Evolutionary conservation across 257 asterid genomes (phyloP).

Genomic region (Solanum etuberosum): DNA sequence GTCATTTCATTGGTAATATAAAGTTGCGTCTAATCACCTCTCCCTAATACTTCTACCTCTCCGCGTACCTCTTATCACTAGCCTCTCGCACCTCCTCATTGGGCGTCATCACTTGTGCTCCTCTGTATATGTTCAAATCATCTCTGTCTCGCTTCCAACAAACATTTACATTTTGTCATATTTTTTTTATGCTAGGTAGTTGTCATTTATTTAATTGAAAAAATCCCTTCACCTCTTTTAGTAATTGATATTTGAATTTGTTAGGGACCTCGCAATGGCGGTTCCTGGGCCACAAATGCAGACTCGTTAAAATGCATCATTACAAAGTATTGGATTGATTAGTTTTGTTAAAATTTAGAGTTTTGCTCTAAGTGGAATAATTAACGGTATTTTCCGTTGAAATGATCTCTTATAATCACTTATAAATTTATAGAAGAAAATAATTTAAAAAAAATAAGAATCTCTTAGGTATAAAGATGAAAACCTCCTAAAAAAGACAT

Average conservation of each 20-base stretch:
- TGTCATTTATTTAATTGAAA: not conserved
- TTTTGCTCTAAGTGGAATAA: no score
- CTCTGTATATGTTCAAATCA: rapidly evolving
- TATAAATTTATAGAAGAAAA: no score
- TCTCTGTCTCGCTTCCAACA: not conserved
- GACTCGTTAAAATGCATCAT: not conserved
- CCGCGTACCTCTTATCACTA: not conserved
- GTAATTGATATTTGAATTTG: no score
- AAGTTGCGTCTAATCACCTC: not conserved
- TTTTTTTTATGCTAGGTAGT: not conserved
- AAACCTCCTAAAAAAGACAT: not conserved
- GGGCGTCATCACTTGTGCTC: not conserved
- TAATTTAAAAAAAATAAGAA: no score
- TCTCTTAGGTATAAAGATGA: not conserved
- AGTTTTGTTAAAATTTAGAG: no score
- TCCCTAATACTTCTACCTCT: not conserved
- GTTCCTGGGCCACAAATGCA: not conserved
- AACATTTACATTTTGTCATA: not conserved
- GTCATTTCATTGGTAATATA: no score
- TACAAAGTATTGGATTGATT: not conserved
- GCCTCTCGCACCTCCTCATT: not conserved
- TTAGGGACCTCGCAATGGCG: not conserved
- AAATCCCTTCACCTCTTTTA: not conserved
- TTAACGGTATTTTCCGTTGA: no score
- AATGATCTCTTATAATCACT: no score